phyloP scores from a whole-genome alignment of 805 yeast genomes.

The Sugiyamaella qingdaonensis region DNA sequence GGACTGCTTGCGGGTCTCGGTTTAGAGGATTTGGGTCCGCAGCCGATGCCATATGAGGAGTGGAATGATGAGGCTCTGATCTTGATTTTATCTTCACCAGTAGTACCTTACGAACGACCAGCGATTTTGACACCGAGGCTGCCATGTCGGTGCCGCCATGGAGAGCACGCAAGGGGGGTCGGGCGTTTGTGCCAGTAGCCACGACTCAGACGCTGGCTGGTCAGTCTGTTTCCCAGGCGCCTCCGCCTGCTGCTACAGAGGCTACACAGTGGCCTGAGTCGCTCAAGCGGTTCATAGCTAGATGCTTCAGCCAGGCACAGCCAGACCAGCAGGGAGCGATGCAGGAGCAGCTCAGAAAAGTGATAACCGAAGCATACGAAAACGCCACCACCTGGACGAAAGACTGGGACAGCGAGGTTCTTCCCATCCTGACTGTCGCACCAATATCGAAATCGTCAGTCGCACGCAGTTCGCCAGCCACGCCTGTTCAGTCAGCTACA shows the following conservation, averaged over 20 bases:
- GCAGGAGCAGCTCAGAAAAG: slow-evolving; percentile 46
- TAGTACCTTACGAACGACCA: no score
- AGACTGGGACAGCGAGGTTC: slow-evolving; percentile 49
- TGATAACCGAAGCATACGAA: slow-evolving; percentile 47
- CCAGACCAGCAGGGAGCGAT: slow-evolving; percentile 38
- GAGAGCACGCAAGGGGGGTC: slow-evolving; percentile 11
- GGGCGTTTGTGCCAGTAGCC: not conserved
- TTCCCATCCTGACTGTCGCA: slow-evolving; percentile 32
- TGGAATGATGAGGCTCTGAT: no score
- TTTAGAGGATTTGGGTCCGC: not conserved
- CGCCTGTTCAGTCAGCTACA: no score
- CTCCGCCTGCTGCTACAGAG: slow-evolving; percentile 6
- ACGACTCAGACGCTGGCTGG: not conserved
- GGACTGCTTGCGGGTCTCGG: not conserved
- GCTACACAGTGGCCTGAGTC: slow-evolving; percentile 48
- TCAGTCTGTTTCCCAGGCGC: not conserved
- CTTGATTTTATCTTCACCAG: no score
- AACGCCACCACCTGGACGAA: slow-evolving; percentile 43
- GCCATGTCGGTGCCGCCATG: slow-evolving; percentile 23
- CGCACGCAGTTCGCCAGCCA: no score
- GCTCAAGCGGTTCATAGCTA: slow-evolving; percentile 47
- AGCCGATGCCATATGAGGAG: not conserved
- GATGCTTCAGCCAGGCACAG: slow-evolving; percentile 42
- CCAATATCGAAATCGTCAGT: no score
- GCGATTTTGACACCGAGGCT: no score